These are phyloP conservation scores for Kodamaea jinghongensis DNA, from an alignment of 805 yeast genomes.

Conservation along the genomic window DNA sequence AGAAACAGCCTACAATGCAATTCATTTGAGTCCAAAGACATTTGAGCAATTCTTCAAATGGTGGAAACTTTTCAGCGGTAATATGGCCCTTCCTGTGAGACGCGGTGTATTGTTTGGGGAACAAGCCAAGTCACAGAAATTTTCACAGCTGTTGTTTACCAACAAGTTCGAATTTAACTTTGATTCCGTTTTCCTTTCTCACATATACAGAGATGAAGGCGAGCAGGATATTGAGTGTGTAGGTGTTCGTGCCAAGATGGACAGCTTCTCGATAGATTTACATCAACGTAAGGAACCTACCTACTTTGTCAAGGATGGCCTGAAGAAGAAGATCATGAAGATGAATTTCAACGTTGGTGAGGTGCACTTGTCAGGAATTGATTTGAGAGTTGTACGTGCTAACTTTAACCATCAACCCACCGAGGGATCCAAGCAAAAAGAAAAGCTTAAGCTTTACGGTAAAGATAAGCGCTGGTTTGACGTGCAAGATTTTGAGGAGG, in stretches of 20 bases:
- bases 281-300: conserved; percentile 41
- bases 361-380: conserved; percentile 52
- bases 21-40: conserved; percentile 72
- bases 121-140: conserved; percentile 54
- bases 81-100: conserved; percentile 74
- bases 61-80: conserved; percentile 86
- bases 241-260: conserved; percentile 58
- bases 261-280: conserved; percentile 36
- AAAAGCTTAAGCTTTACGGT: conserved; percentile 44
- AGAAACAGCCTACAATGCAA: conserved; percentile 55
- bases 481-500: conserved; percentile 57
- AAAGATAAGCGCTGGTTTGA: conserved; percentile 62
- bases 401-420: conserved; percentile 30
- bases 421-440: conserved; percentile 5
- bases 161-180: conserved; percentile 76
- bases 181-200: conserved; percentile 71
- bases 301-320: conserved; percentile 38
- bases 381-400: conserved; percentile 56
- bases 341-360: conserved; percentile 69
- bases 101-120: conserved; percentile 70
- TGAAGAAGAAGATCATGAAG: conserved; percentile 47
- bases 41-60: conserved; percentile 70
- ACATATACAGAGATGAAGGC: conserved; percentile 57
- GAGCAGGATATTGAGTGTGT: conserved; percentile 48
- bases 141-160: conserved; percentile 71